Conservation (phyloP, 495 filamentous ascomycete genomes). For the Evernia prunastri region DNA sequence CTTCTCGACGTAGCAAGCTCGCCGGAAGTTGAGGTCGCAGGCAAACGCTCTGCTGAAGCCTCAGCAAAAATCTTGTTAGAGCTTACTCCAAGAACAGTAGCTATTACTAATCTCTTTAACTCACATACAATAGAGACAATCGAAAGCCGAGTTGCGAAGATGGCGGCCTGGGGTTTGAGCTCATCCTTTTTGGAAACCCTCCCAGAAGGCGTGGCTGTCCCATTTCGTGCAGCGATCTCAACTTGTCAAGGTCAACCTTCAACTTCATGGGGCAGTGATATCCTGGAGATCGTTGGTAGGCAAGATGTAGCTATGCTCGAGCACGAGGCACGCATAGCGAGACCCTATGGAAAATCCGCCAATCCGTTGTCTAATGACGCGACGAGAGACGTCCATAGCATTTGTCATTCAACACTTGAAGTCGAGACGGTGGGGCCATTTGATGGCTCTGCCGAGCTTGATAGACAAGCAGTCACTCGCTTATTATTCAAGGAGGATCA, state of each 20-base stretch:
- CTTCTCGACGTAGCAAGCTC: conserved; percentile 50
- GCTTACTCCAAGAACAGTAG: conserved; percentile 59
- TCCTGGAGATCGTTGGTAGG: conserved; percentile 71
- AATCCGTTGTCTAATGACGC: conserved; percentile 55
- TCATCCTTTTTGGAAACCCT: conserved; percentile 63
- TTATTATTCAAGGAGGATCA: conserved; percentile 87
- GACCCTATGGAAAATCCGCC: conserved; percentile 34
- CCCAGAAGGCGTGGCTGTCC: conserved; percentile 71
- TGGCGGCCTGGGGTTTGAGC: conserved; percentile 55
- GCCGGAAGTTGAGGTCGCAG: conserved; percentile 26
- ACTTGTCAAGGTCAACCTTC: conserved; percentile 76
- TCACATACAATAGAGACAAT: conserved; percentile 31
- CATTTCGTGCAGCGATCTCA: conserved; percentile 76
- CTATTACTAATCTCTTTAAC: conserved; percentile 53
- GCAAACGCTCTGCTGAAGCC: conserved; percentile 21
- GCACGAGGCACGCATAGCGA: conserved; percentile 34
- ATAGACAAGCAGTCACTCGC: conserved; percentile 71
- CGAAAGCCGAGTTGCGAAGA: conserved; percentile 26
- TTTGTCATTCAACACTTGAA: conserved; percentile 56
- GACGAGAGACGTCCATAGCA: conserved; percentile 64
- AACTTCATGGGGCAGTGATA: conserved; percentile 59
- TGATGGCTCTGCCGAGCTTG: conserved; percentile 64
- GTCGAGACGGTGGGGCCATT: conserved; percentile 53
- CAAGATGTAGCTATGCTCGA: conserved; percentile 72
- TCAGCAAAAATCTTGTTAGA: conserved; percentile 30